These are phyloP conservation scores for Aspergillus quadricinctus DNA, from an alignment of 2,329 filamentous ascomycete genomes.

Conservation along the genomic window DNA sequence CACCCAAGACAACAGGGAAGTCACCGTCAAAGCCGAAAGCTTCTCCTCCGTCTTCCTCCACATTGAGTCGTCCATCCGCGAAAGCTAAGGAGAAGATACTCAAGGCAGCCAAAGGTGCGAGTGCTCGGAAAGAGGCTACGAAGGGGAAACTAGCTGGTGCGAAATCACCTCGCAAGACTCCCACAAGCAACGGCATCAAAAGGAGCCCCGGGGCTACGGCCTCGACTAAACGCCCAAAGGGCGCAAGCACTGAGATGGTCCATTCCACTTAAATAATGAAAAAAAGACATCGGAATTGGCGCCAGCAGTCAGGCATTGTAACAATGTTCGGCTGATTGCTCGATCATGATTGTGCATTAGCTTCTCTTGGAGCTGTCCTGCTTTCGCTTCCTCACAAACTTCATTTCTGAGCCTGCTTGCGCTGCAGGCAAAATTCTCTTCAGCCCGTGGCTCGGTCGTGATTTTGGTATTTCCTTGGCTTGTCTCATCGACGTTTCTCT, in stretches of 20 bases:
- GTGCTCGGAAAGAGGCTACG: conserved; percentile 9
- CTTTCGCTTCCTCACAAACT: neutral
- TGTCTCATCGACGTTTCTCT: neutral
- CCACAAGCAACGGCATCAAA: conserved; percentile 3
- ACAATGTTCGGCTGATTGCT: neutral
- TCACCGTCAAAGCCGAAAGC: conserved; percentile 11
- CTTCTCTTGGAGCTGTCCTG: neutral
- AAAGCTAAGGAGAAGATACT: conserved; percentile 28
- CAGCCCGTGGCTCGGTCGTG: neutral
- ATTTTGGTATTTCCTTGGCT: neutral
- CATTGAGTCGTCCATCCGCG: conserved; percentile 25
- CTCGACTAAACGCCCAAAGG: conserved; percentile 1
- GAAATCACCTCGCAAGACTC: conserved; percentile 7
- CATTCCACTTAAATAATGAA: neutral
- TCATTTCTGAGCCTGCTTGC: neutral
- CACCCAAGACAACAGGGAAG: conserved; percentile 9
- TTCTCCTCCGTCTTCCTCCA: conserved; percentile 14
- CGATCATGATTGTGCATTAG: neutral
- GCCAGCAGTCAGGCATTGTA: neutral
- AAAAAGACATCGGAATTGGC: neutral
- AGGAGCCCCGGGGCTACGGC: neutral
- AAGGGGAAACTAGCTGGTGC: conserved; percentile 10
- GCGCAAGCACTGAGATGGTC: neutral
- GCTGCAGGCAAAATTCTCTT: neutral
- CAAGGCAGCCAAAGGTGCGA: conserved; percentile 20